These are phyloP conservation scores for Heimioporus sp. DNA, from an alignment of 768 basidiomycete genomes.

Conservation along the genomic window DNA sequence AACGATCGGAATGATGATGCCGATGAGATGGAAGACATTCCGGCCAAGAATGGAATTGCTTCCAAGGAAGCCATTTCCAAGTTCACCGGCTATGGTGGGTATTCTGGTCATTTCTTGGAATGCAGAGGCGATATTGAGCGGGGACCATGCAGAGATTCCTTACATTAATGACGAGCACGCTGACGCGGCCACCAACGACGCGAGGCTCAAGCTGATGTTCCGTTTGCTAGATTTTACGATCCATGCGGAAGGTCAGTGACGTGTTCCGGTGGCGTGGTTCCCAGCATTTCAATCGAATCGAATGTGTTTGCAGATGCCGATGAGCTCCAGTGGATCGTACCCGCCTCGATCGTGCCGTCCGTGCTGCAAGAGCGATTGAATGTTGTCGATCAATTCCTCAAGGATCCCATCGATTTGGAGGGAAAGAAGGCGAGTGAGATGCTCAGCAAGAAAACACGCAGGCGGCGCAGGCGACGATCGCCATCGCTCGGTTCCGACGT, in stretches of 20 bases:
- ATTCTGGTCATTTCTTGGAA: not conserved
- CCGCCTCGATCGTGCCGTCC: slow-evolving; percentile 62
- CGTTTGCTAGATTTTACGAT: slow-evolving; percentile 72
- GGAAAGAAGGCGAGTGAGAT: slow-evolving; percentile 75
- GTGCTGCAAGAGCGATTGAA: slow-evolving; percentile 67
- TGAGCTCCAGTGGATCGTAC: slow-evolving; percentile 84
- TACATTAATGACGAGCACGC: slow-evolving; percentile 74
- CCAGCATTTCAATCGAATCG: slow-evolving; percentile 7
- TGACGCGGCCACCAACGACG: slow-evolving; percentile 72
- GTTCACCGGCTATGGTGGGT: slow-evolving; percentile 75
- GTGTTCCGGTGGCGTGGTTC: not conserved
- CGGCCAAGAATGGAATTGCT: slow-evolving; percentile 36
- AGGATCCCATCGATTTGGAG: slow-evolving; percentile 74
- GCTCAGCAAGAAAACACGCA: slow-evolving; percentile 58
- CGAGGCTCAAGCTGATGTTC: slow-evolving; percentile 81
- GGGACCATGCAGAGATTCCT: slow-evolving; percentile 59
- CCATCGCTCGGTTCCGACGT: slow-evolving; percentile 46
- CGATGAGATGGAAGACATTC: slow-evolving; percentile 32
- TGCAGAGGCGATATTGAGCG: slow-evolving; percentile 2
- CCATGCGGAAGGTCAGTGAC: slow-evolving; percentile 57
- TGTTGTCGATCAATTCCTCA: slow-evolving; percentile 83
- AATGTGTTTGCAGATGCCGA: slow-evolving; percentile 47
- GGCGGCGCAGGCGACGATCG: slow-evolving; percentile 51
- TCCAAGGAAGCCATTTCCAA: slow-evolving; percentile 70
- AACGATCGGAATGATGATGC: slow-evolving; percentile 36